A percentile compares a stretch with the other conserved stretches of the same genome.
Evolutionary conservation across 176 grass and related monocot genomes (phyloP).

Genomic region (Miscanthus lutarioriparius): DNA sequence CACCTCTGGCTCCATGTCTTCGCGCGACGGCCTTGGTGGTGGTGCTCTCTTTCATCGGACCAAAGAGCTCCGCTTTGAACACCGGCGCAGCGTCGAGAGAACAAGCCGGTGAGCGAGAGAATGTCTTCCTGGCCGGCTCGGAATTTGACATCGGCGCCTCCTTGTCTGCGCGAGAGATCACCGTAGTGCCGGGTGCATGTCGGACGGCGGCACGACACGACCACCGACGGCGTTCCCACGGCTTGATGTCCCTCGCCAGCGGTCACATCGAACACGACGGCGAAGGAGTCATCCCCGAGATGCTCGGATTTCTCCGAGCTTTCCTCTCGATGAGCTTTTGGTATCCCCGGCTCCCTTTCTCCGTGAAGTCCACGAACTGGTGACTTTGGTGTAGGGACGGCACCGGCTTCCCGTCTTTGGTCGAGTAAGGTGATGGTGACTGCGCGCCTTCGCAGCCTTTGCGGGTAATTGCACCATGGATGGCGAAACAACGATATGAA

Average conservation of each 20-base stretch:
- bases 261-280: slow-evolving; percentile 19
- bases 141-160: slow-evolving; percentile 41
- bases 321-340: neutral
- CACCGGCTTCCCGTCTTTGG: neutral
- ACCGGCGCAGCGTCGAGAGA: slow-evolving; percentile 44
- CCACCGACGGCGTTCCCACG: neutral
- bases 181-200: slow-evolving; percentile 35
- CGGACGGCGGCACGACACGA: slow-evolving; percentile 8
- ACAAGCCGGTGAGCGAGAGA: slow-evolving; percentile 44
- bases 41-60: slow-evolving; percentile 36
- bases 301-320: slow-evolving; percentile 13
- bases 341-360: neutral
- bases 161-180: slow-evolving; percentile 25
- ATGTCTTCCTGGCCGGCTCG: slow-evolving; percentile 22
- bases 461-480: neutral
- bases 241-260: neutral
- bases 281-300: slow-evolving; percentile 33
- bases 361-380: neutral
- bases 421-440: slow-evolving; percentile 21
- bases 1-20: slow-evolving; percentile 45
- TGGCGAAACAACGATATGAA: slow-evolving; percentile 15
- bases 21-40: neutral
- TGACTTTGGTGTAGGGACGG: neutral
- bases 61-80: slow-evolving; percentile 41
- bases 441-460: neutral